Evolutionary conservation across 768 basidiomycete genomes (phyloP).

Genomic region (Boletus rubroflammeus): DNA sequence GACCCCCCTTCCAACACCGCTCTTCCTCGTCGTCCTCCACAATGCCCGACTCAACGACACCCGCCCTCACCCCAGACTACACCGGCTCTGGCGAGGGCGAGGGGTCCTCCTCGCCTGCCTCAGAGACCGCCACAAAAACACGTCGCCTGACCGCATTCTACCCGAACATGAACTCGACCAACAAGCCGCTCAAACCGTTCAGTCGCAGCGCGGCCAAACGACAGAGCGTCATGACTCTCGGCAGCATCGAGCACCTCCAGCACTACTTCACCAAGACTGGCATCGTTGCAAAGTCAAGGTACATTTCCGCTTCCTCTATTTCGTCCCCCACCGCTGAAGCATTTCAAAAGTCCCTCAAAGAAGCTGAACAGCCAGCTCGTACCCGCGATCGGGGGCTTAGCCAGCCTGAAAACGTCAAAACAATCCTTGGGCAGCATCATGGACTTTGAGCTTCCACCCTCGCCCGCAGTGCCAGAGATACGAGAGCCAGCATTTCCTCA

Average conservation of each 20-base stretch:
- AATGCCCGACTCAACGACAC: constrained; percentile 42
- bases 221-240: constrained; percentile 89
- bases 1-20: constrained; percentile 8
- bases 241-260: constrained; percentile 95
- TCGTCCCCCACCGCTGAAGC: constrained; percentile 4
- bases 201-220: constrained; percentile 89
- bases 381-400: constrained; percentile 68
- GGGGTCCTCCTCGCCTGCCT: constrained; percentile 25
- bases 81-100: constrained; percentile 50
- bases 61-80: constrained; percentile 59
- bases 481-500: constrained; percentile 46
- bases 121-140: constrained; percentile 41
- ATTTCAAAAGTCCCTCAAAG: constrained; percentile 36
- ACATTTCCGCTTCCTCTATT: constrained; percentile 29
- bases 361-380: constrained; percentile 63
- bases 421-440: constrained; percentile 40
- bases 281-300: constrained; percentile 69
- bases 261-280: constrained; percentile 93
- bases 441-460: constrained; percentile 66
- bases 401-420: constrained; percentile 39
- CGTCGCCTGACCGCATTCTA: constrained; percentile 76
- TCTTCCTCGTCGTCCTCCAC: constrained; percentile 17
- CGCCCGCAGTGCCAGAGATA: constrained; percentile 53
- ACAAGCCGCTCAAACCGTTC: constrained; percentile 81
- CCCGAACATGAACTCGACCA: constrained; percentile 64